Base-by-base conservation (phyloP, 2,329 filamentous ascomycete species). In the Colletotrichum abscissum region DNA sequence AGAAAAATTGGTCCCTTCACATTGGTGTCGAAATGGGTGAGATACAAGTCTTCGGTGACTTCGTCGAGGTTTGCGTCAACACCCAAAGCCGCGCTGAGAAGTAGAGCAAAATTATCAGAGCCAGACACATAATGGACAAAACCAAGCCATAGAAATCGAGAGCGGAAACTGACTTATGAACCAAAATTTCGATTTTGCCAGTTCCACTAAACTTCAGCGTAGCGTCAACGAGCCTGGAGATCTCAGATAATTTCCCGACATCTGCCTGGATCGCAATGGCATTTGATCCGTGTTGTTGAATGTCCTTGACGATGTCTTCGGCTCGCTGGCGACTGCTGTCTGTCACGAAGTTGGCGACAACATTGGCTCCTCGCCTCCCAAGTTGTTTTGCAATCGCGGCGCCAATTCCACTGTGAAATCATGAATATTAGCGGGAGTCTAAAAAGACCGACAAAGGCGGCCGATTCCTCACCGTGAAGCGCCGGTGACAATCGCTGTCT, bases 381-480 rank as follows among this genome's bases (percentile, higher is more conserved):
- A 93, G 85, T 3, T 91, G 89, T 11, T 92, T 81, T 19, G 91
- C 91, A 65, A 92, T 91, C n/a, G 89, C 86, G 77, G 88, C 89
- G 62, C 90, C 91, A 74, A 90, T 91, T 35, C 67, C 67, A 26
- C 67, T 64, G 22, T 35, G 73, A 71, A n/a, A 16, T 76, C 70
- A 12, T 72, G 67, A 0, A 12, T 5, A 12, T 59, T 6, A 58
- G 22, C n/a, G 1, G 9, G 7, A 5, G 11, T 11, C 6, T 9
- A 16, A 3, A 42, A 42, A 24, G 54, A 28, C 54, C 7, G 22
- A 5, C 22, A 1, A 49, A 33, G 28, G 6, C 24, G 22, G 26
- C 11, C 3, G 19, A 38, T 19, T 46, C 3, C 55, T 76, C 66
- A 78, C 78, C 26, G 70, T 73, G 58, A 69, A 16, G 67, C 57